Evolutionary conservation across 441 rosid species (phyloP), one percentile per base, ranked within the genome.

Genomic region (Adansonia gregorii): DNA sequence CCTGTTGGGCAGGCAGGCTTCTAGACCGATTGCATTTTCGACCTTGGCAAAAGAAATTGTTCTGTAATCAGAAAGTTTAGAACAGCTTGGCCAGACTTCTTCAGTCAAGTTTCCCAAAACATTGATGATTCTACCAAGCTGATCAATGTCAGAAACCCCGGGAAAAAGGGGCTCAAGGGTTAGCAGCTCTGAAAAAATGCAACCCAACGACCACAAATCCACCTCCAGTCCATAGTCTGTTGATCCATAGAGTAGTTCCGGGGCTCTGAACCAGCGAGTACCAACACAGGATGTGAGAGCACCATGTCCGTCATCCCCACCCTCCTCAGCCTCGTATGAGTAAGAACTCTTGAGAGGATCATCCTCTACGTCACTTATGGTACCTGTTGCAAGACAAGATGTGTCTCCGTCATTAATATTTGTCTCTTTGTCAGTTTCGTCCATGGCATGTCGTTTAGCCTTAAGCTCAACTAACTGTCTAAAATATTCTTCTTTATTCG

Each of bases 181-280:
- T 72, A 94, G 84, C 35, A 96, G 90, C 85, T 96, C 98, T 0
- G 92, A 90, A 31, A 96, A 94, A 58, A 92, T 89, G 85, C 98
- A 96, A 65, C 99, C 98, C 70, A 96, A 79, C 12, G 98, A 87
- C 98, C 99, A 96, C 11, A 94, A 84, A 82, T 96, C 97, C 43
- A 93, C 82, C 85, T 93, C 97, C 11, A 90, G 78, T 56, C 98
- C 94, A 55, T 96, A 93, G 82, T 87, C 82, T 5, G 87, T 86
- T 71, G 97, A 95, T 66, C 99, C 99, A 71, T 90, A 91, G 27
- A 94, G 97, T 19, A 94, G 92, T 81, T 95, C 98, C 4, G 98
- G 95, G 19, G 97, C 89, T 80, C 93, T 89, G 86, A 94, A 95
- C 99, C 99, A 93, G 20, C 98, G 91, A 24, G 98, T 95, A 59